These are phyloP conservation scores for Rhizophora apiculata DNA, from an alignment of 345 rosid genomes.

Conservation along the genomic window DNA sequence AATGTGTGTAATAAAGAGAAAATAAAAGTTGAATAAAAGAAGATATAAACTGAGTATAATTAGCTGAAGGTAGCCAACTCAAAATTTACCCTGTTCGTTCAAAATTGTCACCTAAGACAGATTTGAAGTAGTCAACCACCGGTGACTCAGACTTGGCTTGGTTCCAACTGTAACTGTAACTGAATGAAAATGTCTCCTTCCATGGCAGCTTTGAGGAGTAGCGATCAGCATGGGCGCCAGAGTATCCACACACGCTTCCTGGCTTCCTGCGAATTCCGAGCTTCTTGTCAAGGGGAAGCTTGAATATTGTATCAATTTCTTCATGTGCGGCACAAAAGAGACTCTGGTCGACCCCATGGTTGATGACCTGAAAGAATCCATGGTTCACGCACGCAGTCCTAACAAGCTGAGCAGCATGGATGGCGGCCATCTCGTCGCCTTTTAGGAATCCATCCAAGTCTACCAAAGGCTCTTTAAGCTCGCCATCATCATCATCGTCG, in stretches of 20 bases:
- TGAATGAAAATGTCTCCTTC: constrained; percentile 59
- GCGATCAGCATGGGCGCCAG: constrained; percentile 54
- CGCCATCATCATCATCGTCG: constrained; percentile 3
- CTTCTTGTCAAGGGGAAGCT: constrained; percentile 41
- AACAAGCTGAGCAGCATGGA: constrained; percentile 36
- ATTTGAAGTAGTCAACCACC: constrained; percentile 42
- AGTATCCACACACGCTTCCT: constrained; percentile 37
- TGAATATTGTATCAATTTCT: constrained; percentile 36
- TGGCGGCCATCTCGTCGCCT: constrained; percentile 35
- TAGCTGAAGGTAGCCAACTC: no score
- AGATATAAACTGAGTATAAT: background rate
- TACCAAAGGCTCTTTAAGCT: constrained; percentile 47
- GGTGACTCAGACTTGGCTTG: constrained; percentile 4
- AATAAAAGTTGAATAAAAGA: background rate
- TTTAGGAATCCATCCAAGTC: constrained; percentile 43
- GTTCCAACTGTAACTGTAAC: constrained; percentile 17
- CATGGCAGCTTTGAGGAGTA: constrained; percentile 55
- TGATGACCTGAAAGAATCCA: constrained; percentile 58
- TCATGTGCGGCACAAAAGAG: constrained; percentile 38
- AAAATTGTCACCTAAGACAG: constrained; percentile 45
- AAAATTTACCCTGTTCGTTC: constrained; percentile 41
- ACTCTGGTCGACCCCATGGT: constrained; percentile 45
- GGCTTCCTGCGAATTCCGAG: constrained; percentile 34
- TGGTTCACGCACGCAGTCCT: constrained; percentile 47
- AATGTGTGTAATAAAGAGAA: background rate